Percentiles rank a stretch among this genome's conserved stretches.
These are phyloP conservation scores for Ceratobasidium sp. DNA, from an alignment of 1,284 basidiomycete species.

Conservation along the genomic window DNA sequence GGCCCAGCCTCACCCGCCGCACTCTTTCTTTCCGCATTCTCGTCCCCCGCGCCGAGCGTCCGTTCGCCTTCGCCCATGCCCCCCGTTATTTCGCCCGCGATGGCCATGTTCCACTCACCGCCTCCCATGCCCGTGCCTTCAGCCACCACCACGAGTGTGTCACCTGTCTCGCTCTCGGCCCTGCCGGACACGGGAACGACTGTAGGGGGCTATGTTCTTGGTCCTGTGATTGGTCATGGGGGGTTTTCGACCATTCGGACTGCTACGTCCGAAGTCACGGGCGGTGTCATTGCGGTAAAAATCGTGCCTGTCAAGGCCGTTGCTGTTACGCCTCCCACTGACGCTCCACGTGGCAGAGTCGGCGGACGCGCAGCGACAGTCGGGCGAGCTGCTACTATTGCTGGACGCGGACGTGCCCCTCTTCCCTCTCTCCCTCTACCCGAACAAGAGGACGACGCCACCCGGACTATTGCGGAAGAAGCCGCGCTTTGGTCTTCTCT, in stretches of 20 bases:
- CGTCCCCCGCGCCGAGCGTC: conserved; percentile 49
- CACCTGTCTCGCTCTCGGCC: conserved; percentile 25
- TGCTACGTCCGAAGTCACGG: conserved; percentile 68
- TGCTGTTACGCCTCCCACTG: conserved; percentile 62
- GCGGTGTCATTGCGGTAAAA: conserved; percentile 83
- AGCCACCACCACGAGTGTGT: conserved; percentile 29
- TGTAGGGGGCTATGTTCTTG: conserved; percentile 73
- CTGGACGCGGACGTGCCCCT: conserved; percentile 59
- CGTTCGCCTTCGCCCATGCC: conserved; percentile 39
- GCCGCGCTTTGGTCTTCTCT: conserved; percentile 82
- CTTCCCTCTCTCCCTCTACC: conserved; percentile 60
- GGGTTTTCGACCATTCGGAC: conserved; percentile 89
- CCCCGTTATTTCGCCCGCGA: conserved; percentile 39
- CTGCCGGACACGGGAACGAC: conserved; percentile 37
- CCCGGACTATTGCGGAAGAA: conserved; percentile 71
- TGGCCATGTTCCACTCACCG: conserved; percentile 46
- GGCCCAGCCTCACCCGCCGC: conserved; percentile 74
- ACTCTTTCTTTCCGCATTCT: conserved; percentile 80
- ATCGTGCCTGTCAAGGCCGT: conserved; percentile 72
- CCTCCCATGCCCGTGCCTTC: conserved; percentile 7
- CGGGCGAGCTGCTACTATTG: conserved; percentile 36
- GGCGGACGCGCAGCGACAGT: conserved; percentile 41
- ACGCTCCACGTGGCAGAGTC: conserved; percentile 42
- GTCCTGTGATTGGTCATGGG: conserved; percentile 82
- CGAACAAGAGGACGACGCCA: conserved; percentile 18